A percentile compares a stretch with the other conserved stretches of the same genome.
These are phyloP conservation scores for Erysimum cheiri DNA, from an alignment of 441 rosid genomes.

Conservation along the genomic window DNA sequence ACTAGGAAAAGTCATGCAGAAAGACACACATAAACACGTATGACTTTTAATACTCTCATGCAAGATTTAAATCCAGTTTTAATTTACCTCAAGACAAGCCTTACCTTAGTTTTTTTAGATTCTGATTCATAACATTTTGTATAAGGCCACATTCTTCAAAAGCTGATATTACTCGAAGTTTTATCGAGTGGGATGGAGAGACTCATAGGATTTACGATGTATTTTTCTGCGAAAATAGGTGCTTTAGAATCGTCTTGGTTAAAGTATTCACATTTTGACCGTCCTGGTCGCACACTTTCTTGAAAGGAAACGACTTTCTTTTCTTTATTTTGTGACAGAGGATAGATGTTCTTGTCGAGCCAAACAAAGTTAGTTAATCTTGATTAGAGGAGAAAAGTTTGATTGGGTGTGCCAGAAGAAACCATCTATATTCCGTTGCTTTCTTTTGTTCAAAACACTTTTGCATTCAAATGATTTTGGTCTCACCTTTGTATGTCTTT, in stretches of 20 bases:
- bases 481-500: constrained; percentile 70
- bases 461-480: constrained; percentile 67
- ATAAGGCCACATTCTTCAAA: constrained; percentile 19
- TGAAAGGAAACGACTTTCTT: constrained; percentile 10
- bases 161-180: constrained; percentile 7
- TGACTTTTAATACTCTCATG: constrained; percentile 22
- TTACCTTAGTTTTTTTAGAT: not conserved
- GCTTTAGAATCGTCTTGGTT: constrained; percentile 42
- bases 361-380: constrained; percentile 49
- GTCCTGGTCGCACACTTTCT: constrained; percentile 40
- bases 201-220: constrained; percentile 9
- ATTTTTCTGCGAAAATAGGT: constrained; percentile 11
- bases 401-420: constrained; percentile 57
- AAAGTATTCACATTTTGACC: constrained; percentile 42
- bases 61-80: constrained; percentile 34
- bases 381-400: constrained; percentile 30
- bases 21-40: constrained; percentile 33
- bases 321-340: constrained; percentile 11
- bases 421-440: constrained; percentile 50
- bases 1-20: constrained; percentile 55
- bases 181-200: constrained; percentile 10
- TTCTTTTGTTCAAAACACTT: constrained; percentile 63
- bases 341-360: constrained; percentile 12
- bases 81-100: not conserved
- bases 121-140: constrained; percentile 15